These are phyloP conservation scores for Golovinomyces cichoracearum DNA, from an alignment of 2,329 filamentous ascomycete genomes.

Conservation along the genomic window DNA sequence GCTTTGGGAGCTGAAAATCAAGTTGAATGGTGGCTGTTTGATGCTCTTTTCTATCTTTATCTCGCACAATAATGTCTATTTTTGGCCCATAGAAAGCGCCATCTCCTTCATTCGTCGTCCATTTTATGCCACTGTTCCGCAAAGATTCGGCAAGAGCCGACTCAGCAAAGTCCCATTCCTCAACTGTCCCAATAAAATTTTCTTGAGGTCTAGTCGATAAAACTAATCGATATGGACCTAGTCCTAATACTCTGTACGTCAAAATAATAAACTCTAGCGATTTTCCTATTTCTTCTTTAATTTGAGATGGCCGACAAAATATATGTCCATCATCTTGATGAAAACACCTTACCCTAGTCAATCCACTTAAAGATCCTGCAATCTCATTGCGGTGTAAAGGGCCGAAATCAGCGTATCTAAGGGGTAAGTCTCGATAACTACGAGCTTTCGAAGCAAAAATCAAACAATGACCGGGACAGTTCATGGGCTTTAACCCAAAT, in stretches of 20 bases:
- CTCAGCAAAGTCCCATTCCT: slow-evolving; percentile 45
- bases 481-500: slow-evolving; percentile 79
- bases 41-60: slow-evolving; percentile 62
- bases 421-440: slow-evolving; percentile 56
- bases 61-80: slow-evolving; percentile 62
- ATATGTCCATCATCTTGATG: slow-evolving; percentile 84
- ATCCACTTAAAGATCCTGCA: slow-evolving; percentile 52
- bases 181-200: slow-evolving; percentile 48
- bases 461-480: slow-evolving; percentile 39
- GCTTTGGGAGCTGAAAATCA: slow-evolving; percentile 67
- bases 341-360: slow-evolving; percentile 65
- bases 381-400: slow-evolving; percentile 69
- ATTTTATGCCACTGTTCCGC: slow-evolving; percentile 35
- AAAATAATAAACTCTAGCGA: slow-evolving; percentile 50
- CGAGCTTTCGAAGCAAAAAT: slow-evolving; percentile 49
- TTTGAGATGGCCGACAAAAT: slow-evolving; percentile 57
- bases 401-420: slow-evolving; percentile 70
- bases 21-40: slow-evolving; percentile 75
- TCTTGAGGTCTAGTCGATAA: slow-evolving; percentile 55
- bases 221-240: slow-evolving; percentile 49
- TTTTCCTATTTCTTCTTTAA: slow-evolving; percentile 44
- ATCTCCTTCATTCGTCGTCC: slow-evolving; percentile 54
- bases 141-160: slow-evolving; percentile 37
- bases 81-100: slow-evolving; percentile 83
- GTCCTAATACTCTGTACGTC: slow-evolving; percentile 41